Percentiles rank a stretch among this genome's conserved stretches.
Conservation (phyloP, 2,329 filamentous ascomycete species). For the Ceratocystis variospora region DNA sequence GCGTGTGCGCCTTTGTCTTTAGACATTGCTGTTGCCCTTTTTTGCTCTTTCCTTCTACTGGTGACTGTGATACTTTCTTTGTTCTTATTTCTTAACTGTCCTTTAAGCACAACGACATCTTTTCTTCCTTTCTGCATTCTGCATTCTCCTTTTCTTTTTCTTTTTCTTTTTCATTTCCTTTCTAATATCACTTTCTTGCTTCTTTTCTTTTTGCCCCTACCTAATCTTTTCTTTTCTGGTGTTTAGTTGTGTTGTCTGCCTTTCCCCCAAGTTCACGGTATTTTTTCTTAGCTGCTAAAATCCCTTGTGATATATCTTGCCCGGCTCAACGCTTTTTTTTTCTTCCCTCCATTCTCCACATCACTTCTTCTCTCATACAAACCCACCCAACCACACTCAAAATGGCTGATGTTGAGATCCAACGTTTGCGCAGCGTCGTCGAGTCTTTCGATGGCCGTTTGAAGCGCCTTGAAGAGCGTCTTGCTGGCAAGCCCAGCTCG, state of each 20-base stretch:
- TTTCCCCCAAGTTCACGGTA: background rate
- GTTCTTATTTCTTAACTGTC: background rate
- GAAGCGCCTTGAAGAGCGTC: constrained; percentile 64
- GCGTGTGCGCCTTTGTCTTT: background rate
- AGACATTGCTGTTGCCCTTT: background rate
- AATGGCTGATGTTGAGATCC: constrained; percentile 82
- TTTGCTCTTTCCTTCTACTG: too few relatives aligned
- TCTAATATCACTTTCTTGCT: background rate
- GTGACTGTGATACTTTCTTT: background rate
- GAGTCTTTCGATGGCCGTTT: constrained; percentile 74
- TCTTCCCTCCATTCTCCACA: constrained; percentile 3
- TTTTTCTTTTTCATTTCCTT: constrained; percentile 10
- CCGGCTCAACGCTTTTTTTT: constrained; percentile 9
- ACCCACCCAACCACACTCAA: constrained; percentile 27
- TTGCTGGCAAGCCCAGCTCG: constrained; percentile 42
- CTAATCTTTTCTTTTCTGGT: background rate
- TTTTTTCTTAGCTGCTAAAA: constrained; percentile 7
- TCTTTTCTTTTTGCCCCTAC: background rate
- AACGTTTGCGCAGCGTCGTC: constrained; percentile 73
- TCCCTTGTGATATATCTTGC: constrained; percentile 8
- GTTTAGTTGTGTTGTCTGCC: background rate
- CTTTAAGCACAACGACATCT: background rate
- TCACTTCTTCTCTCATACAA: constrained; percentile 13
- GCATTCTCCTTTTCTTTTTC: background rate
- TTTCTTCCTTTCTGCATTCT: background rate